phyloP scores from a whole-genome alignment of 1,139 yeast genomes.

The Ogataea hybrid region DNA sequence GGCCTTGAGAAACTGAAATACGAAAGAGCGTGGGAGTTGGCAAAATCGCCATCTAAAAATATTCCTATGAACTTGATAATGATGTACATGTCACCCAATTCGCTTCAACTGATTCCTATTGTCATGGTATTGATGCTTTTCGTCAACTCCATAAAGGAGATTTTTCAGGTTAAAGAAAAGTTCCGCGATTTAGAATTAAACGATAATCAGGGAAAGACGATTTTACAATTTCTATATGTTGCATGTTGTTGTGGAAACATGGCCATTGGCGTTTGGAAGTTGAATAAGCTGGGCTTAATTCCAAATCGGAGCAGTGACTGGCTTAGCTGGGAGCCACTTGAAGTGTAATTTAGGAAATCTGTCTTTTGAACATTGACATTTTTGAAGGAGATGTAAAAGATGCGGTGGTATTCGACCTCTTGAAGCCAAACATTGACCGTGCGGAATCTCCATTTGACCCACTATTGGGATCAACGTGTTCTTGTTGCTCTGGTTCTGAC shows the following conservation, averaged over 20 bases:
- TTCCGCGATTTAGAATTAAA: constrained; percentile 31
- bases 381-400: constrained; percentile 17
- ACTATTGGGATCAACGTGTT: constrained; percentile 2
- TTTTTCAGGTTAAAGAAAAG: constrained; percentile 50
- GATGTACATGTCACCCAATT: constrained; percentile 93
- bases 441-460: constrained; percentile 21
- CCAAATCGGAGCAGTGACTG: constrained; percentile 90
- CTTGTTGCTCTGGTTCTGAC: constrained; percentile 5
- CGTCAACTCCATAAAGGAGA: constrained; percentile 73
- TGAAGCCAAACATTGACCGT: constrained; percentile 27
- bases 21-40: constrained; percentile 84
- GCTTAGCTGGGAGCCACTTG: constrained; percentile 73
- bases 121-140: constrained; percentile 88
- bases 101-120: constrained; percentile 85
- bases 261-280: constrained; percentile 79
- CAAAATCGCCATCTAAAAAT: constrained; percentile 78
- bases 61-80: constrained; percentile 86
- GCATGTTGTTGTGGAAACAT: constrained; percentile 63
- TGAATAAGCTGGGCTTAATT: constrained; percentile 84
- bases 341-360: constrained; percentile 2
- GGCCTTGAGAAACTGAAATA: constrained; percentile 42
- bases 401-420: constrained; percentile 18
- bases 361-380: constrained; percentile 8
- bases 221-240: constrained; percentile 35
- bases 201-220: constrained; percentile 21